Percentiles rank a stretch among this genome's conserved stretches.
phyloP scores from a whole-genome alignment of 345 rosid genomes.

The Gossypium stocksii region DNA sequence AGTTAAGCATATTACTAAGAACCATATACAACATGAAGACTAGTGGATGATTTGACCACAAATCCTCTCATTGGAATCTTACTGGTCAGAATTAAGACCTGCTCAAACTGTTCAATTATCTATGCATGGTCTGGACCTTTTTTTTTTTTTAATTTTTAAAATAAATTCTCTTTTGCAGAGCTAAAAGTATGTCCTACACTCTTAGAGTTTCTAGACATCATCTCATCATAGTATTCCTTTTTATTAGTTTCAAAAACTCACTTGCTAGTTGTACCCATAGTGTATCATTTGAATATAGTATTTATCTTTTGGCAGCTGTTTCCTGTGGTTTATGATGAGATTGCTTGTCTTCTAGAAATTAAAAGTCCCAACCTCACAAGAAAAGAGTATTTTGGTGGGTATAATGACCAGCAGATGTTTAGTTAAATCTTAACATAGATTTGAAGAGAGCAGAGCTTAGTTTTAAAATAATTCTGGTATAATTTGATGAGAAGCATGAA shows the following conservation, averaged over 20 bases:
- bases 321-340: neutral
- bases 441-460: neutral
- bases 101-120: neutral
- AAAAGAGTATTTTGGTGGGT: neutral
- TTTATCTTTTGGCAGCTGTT: neutral
- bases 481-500: neutral
- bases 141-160: neutral
- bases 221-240: neutral
- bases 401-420: neutral
- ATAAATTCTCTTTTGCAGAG: neutral
- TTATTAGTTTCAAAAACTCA: neutral
- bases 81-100: neutral
- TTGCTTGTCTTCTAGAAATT: neutral
- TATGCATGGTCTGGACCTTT: neutral
- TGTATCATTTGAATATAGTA: neutral
- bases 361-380: neutral
- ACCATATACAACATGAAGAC: neutral
- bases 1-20: neutral
- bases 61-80: neutral
- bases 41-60: neutral
- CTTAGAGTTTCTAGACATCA: neutral
- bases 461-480: neutral
- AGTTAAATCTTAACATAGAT: neutral
- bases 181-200: neutral
- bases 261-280: neutral